Percentiles rank a stretch among this genome's conserved stretches.
Conservation (phyloP, 129 eudicot species). For the Tagetes patula region DNA sequence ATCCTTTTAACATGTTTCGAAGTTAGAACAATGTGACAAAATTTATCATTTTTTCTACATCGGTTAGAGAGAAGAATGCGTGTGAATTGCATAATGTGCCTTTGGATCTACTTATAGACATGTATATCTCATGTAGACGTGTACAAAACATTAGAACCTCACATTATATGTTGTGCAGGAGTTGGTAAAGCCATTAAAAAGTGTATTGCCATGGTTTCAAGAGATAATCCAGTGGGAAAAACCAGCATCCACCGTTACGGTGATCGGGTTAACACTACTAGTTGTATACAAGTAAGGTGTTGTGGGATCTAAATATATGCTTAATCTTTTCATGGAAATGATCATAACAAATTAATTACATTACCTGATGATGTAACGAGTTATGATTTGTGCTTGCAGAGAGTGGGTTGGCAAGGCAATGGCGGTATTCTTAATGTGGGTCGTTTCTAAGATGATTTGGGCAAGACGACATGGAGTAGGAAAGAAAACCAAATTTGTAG, state of each 20-base stretch:
- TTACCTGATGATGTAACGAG: not conserved
- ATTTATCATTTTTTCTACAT: not conserved
- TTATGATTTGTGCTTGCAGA: constrained; percentile 27
- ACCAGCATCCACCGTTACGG: constrained; percentile 45
- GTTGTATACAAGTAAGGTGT: constrained; percentile 65
- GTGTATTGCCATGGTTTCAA: constrained; percentile 49
- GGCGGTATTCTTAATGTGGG: constrained; percentile 60
- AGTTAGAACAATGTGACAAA: not conserved
- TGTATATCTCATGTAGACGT: not conserved
- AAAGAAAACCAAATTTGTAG: constrained; percentile 50
- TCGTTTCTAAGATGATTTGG: constrained; percentile 52
- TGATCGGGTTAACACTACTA: constrained; percentile 43
- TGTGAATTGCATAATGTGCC: not conserved
- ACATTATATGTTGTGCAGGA: constrained; percentile 47
- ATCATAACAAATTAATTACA: not conserved
- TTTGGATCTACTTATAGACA: not conserved
- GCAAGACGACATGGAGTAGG: constrained; percentile 42
- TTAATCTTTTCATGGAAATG: not conserved
- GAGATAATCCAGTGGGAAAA: constrained; percentile 64
- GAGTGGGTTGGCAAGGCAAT: constrained; percentile 82
- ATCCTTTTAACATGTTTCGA: not conserved
- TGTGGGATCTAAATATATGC: constrained; percentile 1
- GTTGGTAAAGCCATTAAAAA: constrained; percentile 53
- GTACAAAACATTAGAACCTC: not conserved
- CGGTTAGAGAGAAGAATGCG: not conserved